These are phyloP conservation scores for Phytophthora lateralis DNA, from an alignment of 352 stramenopile species.

Conservation along the genomic window DNA sequence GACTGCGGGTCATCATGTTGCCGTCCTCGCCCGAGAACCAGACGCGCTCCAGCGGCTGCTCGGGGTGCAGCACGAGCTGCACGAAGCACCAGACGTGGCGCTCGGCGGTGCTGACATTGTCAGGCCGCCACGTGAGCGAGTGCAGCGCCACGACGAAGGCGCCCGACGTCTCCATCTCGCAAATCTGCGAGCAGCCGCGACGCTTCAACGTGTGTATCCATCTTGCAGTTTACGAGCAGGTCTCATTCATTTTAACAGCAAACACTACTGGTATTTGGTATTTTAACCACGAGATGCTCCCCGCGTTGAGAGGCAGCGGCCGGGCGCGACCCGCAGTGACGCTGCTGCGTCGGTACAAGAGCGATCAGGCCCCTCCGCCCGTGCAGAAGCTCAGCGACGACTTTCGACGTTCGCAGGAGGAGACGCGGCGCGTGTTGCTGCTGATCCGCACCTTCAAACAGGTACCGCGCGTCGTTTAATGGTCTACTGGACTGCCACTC, in stretches of 20 bases:
- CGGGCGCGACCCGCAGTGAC: conserved; percentile 1
- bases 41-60: conserved; percentile 40
- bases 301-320: conserved; percentile 1
- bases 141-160: conserved; percentile 47
- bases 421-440: conserved; percentile 79
- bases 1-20: conserved; percentile 50
- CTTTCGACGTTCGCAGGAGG: conserved; percentile 85
- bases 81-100: conserved; percentile 47
- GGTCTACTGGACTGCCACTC: not conserved
- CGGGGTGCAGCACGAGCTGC: conserved; percentile 36
- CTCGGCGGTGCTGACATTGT: not conserved
- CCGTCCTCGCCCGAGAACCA: conserved; percentile 63
- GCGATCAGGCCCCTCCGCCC: conserved; percentile 10
- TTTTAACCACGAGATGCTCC: conserved; percentile 35
- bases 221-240: not conserved
- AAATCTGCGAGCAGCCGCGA: conserved; percentile 1
- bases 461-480: conserved; percentile 18
- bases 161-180: conserved; percentile 32
- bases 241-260: no score
- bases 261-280: no score
- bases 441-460: conserved; percentile 91
- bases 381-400: conserved; percentile 79
- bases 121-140: conserved; percentile 32
- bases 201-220: conserved; percentile 24
- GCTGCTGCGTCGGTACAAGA: conserved; percentile 24